Evolutionary conservation across 345 rosid genomes (phyloP), one percentile per base, ranked within the genome.

Genomic region (Acer saccharum): DNA sequence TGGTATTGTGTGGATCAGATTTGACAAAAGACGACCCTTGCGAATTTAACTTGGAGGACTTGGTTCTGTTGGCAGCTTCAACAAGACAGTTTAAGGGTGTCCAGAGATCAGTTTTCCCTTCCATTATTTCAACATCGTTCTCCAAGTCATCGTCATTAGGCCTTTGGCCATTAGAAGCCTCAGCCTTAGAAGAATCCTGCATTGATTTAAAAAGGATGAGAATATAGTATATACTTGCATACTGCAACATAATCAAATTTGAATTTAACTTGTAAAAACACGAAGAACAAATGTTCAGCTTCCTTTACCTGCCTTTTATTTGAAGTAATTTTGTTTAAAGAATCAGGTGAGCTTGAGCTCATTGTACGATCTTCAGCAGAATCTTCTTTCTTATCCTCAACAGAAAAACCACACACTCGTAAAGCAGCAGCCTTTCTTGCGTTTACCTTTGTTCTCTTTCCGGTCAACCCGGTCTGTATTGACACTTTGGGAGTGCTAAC

Each of bases 61-160:
- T 90, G 79, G 92, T 88, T 78, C 90, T 87, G 82, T 92, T 92
- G 57, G 92, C 91, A 70, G 92, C 97, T 83, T 92, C 97, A 79
- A 90, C 91, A 67, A 90, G 92, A 86, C 91, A 86, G 82, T 87
- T 89, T 69, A 92, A 89, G 4, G 97, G 89, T 29, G 90, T 92
- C 94, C 94, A 90, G 20, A 84, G 78, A 82, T 92, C 93, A 43
- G 81, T 78, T 77, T 90, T 92, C 69, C 84, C 86, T 77, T 87
- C 92, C 55, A 70, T 78, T 46, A 79, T 65, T 79, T 89, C 85
- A 77, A 52, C 79, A 77, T 81, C 79, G 48, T 81, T 79, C 74
- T 87, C 82, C 21, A 29, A 64, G 68, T 79, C 82, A 13, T 71
- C 77, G 25, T 80, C 80, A 32, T 79, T 68, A 62, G 74, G 71